Conservation (phyloP, 805 yeast genomes). For the Wickerhamomyces bisporus region DNA sequence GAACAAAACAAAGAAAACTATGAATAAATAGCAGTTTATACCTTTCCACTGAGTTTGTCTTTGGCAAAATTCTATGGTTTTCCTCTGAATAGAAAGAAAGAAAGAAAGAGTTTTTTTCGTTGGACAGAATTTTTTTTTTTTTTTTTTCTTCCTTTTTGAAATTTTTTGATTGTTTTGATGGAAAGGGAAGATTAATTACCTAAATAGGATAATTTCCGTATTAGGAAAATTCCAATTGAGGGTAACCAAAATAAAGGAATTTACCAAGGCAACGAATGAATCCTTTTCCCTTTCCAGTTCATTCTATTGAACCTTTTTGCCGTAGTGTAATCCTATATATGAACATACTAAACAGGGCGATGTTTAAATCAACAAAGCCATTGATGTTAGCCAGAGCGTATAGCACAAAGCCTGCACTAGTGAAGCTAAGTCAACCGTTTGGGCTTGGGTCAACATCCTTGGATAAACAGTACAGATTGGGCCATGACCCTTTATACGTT, state of each 20-base stretch:
- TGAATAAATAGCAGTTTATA: too few species aligned
- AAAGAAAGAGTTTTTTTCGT: too few species aligned
- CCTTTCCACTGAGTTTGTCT: too few species aligned
- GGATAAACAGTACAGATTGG: conserved; percentile 46
- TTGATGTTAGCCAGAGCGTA: background rate
- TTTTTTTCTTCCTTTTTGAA: conserved; percentile 1
- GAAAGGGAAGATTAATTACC: conserved; percentile 3
- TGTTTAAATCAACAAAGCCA: too few species aligned
- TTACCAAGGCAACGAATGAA: conserved; percentile 1
- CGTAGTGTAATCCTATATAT: too few species aligned
- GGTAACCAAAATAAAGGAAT: conserved; percentile 28
- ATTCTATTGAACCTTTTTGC: background rate
- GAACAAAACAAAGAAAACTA: too few species aligned
- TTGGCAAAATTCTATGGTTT: too few species aligned
- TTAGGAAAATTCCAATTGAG: conserved; percentile 31
- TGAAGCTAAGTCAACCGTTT: conserved; percentile 36
- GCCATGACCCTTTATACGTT: conserved; percentile 57
- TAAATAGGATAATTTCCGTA: conserved; percentile 12
- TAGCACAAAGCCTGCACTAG: conserved; percentile 7
- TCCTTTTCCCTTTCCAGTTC: background rate
- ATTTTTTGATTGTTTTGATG: conserved; percentile 1
- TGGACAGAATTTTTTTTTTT: conserved; percentile 1
- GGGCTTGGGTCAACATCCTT: conserved; percentile 38
- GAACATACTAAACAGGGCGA: too few species aligned
- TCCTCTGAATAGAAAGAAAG: too few species aligned